Percentiles rank a stretch among this genome's conserved stretches.
Evolutionary conservation across 2,329 filamentous ascomycete species (phyloP).

Genomic region (Pestalotiopsis fici): DNA sequence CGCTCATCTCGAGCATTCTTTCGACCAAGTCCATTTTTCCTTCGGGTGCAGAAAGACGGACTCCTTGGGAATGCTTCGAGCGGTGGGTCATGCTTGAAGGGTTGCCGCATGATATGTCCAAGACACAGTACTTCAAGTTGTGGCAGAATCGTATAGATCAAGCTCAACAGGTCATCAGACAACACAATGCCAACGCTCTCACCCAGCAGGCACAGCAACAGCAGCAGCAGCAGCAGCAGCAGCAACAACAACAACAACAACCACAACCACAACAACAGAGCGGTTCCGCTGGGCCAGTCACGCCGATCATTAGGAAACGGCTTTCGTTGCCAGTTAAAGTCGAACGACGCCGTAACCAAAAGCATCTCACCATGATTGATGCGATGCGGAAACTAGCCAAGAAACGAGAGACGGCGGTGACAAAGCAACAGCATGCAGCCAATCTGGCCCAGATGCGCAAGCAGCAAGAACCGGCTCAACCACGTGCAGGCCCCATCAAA

Average conservation of each 20-base stretch:
- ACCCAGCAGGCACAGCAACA: constrained; percentile 32
- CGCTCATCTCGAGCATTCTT: constrained; percentile 82
- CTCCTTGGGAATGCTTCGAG: constrained; percentile 98
- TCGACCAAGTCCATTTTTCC: constrained; percentile 73
- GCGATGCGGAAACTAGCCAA: constrained; percentile 94
- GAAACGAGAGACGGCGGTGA: constrained; percentile 81
- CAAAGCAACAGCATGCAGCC: constrained; percentile 84
- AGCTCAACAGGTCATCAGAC: constrained; percentile 55
- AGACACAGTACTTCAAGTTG: constrained; percentile 89
- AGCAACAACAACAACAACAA: constrained; percentile 35
- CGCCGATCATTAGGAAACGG: constrained; percentile 60
- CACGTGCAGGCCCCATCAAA: constrained; percentile 54
- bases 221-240: constrained; percentile 25
- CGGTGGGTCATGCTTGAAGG: constrained; percentile 93
- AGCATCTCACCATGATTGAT: constrained; percentile 86
- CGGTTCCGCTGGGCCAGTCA: constrained; percentile 40
- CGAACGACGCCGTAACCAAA: constrained; percentile 82
- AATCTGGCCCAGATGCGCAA: constrained; percentile 81
- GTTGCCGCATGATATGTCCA: constrained; percentile 87
- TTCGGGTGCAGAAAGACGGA: constrained; percentile 87
- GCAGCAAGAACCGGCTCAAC: constrained; percentile 63
- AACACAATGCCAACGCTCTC: constrained; percentile 52
- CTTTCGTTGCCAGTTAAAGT: constrained; percentile 81
- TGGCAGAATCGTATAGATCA: constrained; percentile 63
- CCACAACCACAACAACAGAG: constrained; percentile 48